phyloP scores from a whole-genome alignment of 2,329 filamentous ascomycete genomes.

The Daldinia sp. region DNA sequence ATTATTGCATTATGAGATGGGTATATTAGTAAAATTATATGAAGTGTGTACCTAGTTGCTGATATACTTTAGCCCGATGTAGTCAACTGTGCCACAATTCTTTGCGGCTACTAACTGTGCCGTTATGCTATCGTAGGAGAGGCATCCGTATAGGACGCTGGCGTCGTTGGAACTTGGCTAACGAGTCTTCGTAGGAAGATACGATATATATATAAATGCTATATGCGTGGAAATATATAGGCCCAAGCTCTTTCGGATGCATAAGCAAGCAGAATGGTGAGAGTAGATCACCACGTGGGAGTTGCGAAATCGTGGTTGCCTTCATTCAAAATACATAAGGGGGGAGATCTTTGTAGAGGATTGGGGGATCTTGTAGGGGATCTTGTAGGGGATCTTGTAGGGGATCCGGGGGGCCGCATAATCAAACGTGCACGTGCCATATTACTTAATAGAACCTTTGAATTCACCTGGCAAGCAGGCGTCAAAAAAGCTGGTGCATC shows the following conservation, averaged over 20 bases:
- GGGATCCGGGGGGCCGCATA: neutral
- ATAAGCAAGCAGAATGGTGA: neutral
- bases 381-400: neutral
- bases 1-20: neutral
- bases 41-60: no score
- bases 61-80: neutral
- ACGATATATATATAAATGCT: neutral
- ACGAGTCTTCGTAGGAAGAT: neutral
- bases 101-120: neutral
- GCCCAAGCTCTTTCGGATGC: neutral
- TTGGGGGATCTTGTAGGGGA: neutral
- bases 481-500: no score
- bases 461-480: no score
- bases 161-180: no score
- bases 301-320: neutral
- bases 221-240: neutral
- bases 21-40: neutral
- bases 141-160: neutral
- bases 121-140: neutral
- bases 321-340: neutral
- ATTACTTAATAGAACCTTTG: constrained; percentile 3
- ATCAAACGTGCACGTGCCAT: constrained; percentile 12
- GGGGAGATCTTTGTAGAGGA: neutral
- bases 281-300: neutral
- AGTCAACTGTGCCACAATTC: constrained; percentile 1